Evolutionary conservation across 192 early-diverging fungal genomes (phyloP), one percentile per base, ranked within the genome.

Genomic region (Borealophlyctis nickersoniae): DNA sequence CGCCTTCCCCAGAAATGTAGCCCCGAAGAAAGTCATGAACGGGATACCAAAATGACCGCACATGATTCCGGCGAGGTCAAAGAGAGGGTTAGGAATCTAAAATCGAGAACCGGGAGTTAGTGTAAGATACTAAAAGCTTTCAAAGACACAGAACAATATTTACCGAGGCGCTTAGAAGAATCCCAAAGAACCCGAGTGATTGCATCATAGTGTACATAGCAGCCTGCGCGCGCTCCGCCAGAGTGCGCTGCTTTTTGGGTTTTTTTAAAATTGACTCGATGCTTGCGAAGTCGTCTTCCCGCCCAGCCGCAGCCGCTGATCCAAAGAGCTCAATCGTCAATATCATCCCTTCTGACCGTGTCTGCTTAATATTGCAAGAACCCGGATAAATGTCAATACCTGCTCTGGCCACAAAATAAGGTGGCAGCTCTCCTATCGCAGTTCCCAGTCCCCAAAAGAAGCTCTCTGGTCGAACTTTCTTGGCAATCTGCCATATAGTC

Each of bases 401-500:
- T 16, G 94, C 92, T 52, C 91, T 80, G 24, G 93, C 90, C 22
- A 95, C 90, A 78, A 98, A 96, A 68, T 96, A 95, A 1, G 95
- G 95, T 14, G 94, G 95, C 24, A 98, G 70, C 72, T 98, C 95
- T 22, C 93, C 95, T 13, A 98, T 71, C 14, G 95, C 88, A 0
- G 94, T 97, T 33, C 94, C 94, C 33, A 89, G 69, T 22, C 94
- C 94, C 95, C 95, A 98, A 69, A 91, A 93, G 52, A 94, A 88
- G 52, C 83, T 86, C 57, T 94, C 92, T 64, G 76, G 76, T 34
- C 82, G 66, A 1, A 98, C 86, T 64, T 90, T 91, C 35, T 70
- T 48, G 45, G 84, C 82, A 14, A 98, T 88, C 2, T 72, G 56
- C 55, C 71, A 82, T 16, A 93, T 62, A 0, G 90, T 78, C 24